Evolutionary conservation across 139 green algal genomes (phyloP).

Genomic region (Astrephomene gubernaculifera): DNA sequence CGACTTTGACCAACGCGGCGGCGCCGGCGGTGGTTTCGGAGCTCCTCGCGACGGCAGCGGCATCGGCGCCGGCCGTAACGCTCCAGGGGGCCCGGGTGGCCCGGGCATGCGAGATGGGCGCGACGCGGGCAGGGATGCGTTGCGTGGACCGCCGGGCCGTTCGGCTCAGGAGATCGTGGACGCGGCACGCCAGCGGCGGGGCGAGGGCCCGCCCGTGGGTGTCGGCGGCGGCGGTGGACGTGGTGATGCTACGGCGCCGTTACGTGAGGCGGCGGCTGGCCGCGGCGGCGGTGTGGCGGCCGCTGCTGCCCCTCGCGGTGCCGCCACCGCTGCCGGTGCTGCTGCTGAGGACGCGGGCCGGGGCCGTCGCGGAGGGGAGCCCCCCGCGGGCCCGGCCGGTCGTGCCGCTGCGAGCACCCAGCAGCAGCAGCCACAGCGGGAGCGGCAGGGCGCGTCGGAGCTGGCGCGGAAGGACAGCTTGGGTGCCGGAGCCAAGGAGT

Average conservation of each 20-base stretch:
- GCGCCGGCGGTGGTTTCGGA: background rate
- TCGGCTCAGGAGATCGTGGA: conserved; percentile 38
- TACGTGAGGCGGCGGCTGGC: background rate
- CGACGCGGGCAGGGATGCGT: too few relatives aligned
- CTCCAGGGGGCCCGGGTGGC: background rate
- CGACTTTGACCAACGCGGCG: too few relatives aligned
- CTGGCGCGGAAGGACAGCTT: background rate
- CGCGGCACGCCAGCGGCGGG: conserved; percentile 16
- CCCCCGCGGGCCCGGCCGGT: background rate
- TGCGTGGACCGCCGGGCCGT: background rate
- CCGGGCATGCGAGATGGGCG: background rate
- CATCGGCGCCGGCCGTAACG: background rate
- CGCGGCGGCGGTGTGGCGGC: background rate
- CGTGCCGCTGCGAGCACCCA: background rate
- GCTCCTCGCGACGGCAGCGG: background rate
- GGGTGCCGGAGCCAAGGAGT: background rate
- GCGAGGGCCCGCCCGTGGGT: background rate
- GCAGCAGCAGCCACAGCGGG: background rate
- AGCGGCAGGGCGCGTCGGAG: background rate
- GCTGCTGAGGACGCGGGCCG: background rate
- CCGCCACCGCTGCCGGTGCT: background rate
- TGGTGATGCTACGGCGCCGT: background rate
- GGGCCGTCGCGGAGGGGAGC: background rate
- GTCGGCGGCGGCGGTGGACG: background rate
- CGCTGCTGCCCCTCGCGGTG: background rate